These are phyloP conservation scores for Vinca minor DNA, from an alignment of 257 asterid species.

Conservation along the genomic window DNA sequence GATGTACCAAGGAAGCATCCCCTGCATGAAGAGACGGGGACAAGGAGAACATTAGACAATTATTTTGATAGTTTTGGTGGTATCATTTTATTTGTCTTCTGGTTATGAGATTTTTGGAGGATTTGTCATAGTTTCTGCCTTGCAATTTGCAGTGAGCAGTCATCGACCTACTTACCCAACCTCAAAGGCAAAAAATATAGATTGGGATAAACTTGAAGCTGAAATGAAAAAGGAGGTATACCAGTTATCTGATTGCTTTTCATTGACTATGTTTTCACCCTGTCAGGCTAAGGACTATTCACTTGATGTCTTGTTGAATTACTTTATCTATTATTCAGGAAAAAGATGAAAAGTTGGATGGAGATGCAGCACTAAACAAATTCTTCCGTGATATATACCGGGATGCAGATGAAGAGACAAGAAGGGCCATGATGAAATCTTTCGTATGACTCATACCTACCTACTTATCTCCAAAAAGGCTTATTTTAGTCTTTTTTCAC, in stretches of 20 bases:
- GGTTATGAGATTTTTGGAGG: neutral
- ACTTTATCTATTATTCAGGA: slow-evolving; percentile 36
- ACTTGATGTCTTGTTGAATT: neutral
- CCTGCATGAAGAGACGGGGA: neutral
- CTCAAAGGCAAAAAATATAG: slow-evolving; percentile 59
- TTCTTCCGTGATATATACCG: slow-evolving; percentile 75
- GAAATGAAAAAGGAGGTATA: slow-evolving; percentile 73
- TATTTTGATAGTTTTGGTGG: neutral
- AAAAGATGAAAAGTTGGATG: slow-evolving; percentile 91
- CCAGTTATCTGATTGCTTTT: neutral
- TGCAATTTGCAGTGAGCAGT: slow-evolving; percentile 32
- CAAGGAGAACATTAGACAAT: too few relatives aligned
- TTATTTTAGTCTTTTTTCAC: too few relatives aligned
- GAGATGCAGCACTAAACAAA: slow-evolving; percentile 95
- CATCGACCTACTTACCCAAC: slow-evolving; percentile 73
- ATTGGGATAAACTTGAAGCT: slow-evolving; percentile 98
- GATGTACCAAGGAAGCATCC: neutral
- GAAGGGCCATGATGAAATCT: slow-evolving; percentile 98
- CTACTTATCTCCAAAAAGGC: too few relatives aligned
- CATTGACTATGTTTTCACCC: neutral
- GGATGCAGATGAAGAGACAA: slow-evolving; percentile 93
- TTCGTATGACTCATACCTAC: slow-evolving; percentile 59
- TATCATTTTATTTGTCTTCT: neutral
- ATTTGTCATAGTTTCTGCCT: neutral
- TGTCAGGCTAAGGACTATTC: too few relatives aligned